phyloP scores from a whole-genome alignment of 2,329 filamentous ascomycete genomes.

The Monilinia polystroma region DNA sequence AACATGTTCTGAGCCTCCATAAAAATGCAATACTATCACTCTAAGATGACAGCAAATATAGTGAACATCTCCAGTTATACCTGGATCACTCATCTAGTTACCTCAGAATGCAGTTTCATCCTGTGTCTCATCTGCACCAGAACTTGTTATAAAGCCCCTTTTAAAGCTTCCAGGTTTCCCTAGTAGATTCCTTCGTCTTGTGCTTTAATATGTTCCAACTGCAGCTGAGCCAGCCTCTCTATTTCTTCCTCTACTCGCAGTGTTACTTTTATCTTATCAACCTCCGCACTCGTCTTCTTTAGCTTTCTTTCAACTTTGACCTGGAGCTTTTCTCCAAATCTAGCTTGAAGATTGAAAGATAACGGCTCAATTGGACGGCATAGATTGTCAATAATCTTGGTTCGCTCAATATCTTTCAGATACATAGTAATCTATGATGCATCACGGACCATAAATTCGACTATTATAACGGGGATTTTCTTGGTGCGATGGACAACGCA shows the following conservation, averaged over 20 bases:
- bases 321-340: background rate
- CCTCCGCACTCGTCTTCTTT: background rate
- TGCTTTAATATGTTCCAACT: background rate
- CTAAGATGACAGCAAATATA: too few species aligned
- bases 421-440: background rate
- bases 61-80: too few species aligned
- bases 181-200: background rate
- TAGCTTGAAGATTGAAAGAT: constrained; percentile 6
- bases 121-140: background rate
- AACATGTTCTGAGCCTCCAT: background rate
- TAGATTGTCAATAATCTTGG: background rate
- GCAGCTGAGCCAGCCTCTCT: background rate
- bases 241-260: background rate
- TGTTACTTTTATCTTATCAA: background rate
- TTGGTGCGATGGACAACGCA: constrained; percentile 4
- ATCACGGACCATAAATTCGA: constrained; percentile 10
- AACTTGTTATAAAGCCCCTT: background rate
- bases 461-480: constrained; percentile 11
- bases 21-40: background rate
- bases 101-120: too few species aligned
- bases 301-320: background rate
- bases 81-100: too few species aligned
- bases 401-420: background rate
- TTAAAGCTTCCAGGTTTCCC: background rate
- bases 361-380: background rate